A percentile compares a stretch with the other conserved stretches of the same genome.
These are phyloP conservation scores for Gynochthodes officinalis DNA, from an alignment of 257 asterid genomes.

Conservation along the genomic window DNA sequence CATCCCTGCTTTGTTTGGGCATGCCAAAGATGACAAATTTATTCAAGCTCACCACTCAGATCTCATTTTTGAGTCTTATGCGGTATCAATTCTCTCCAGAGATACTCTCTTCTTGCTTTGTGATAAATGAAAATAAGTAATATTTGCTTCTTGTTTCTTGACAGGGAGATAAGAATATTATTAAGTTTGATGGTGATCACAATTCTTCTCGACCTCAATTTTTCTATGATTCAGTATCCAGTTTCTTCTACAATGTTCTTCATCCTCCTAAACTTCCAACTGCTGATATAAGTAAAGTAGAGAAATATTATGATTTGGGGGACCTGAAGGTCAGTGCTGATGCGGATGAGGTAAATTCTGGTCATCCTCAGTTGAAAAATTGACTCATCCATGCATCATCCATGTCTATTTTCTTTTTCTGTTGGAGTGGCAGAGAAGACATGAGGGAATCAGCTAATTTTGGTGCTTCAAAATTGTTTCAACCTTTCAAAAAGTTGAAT, in stretches of 20 bases:
- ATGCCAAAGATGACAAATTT: conserved; percentile 89
- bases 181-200: conserved; percentile 97
- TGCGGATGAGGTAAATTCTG: conserved; percentile 65
- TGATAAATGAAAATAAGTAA: conserved; percentile 12
- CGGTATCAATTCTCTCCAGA: conserved; percentile 35
- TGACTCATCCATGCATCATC: neutral
- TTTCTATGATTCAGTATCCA: conserved; percentile 83
- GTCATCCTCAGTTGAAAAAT: neutral
- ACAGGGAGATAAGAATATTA: conserved; percentile 94
- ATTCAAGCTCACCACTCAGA: conserved; percentile 82
- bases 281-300: conserved; percentile 44
- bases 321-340: conserved; percentile 57
- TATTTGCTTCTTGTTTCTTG: conserved; percentile 20
- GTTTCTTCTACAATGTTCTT: conserved; percentile 84
- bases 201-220: conserved; percentile 94
- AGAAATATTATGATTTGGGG: conserved; percentile 72
- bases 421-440: conserved; percentile 1
- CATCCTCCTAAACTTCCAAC: conserved; percentile 78
- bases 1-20: conserved; percentile 94
- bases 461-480: neutral
- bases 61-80: conserved; percentile 67
- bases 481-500: neutral
- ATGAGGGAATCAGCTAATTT: neutral
- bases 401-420: conserved; percentile 1
- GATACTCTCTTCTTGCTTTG: conserved; percentile 1